Evolutionary conservation across 2,329 filamentous ascomycete genomes (phyloP), one percentile per base, ranked within the genome.

Genomic region (Aspergillus texensis): DNA sequence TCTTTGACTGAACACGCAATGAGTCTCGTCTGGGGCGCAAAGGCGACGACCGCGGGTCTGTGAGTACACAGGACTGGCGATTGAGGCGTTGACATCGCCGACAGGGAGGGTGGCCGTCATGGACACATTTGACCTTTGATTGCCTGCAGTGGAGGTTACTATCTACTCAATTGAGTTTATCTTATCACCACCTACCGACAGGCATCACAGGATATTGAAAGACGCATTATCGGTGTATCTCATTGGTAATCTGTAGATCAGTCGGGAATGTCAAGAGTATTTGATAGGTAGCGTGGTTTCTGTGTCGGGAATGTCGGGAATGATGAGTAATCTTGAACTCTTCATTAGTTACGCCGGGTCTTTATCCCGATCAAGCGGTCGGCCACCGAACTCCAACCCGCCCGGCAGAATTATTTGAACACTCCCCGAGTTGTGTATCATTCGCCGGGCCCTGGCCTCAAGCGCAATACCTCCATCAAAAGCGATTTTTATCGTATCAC

Each of bases 121-220:
- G 75, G 4, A 75, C 58, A 45, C 75, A 78, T 59, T 77, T 78
- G 54, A 78, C 75, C 58, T 78, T 78, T 28, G 75, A 74, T 65
- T 72, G 70, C 16, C 75, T 77, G 28, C 10, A 24, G 32, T 60
- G 0, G 34, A 63, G 11, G 63, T 36, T 54, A 48, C 12, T 19
- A 52, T 14, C 4, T 10, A n/a, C 3, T 41, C n/a, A 55, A 55
- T 39, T 16, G 10, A 11, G 2, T 0, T 8, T 43, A 10, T 12
- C 9, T 6, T 28, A 52, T 39, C 6, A 61, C 34, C 12, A n/a
- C 62, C 67, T 32, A 75, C 75, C 75, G 73, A 64, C 75, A 77
- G 64, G 65, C 66, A 63, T 75, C 71, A 69, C 75, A 77, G 52
- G 75, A 77, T 65, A 77, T 72, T 30, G 75, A 77, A 39, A 77